Conservation (phyloP, 805 yeast genomes). For the Monosporozyma siamensis region DNA sequence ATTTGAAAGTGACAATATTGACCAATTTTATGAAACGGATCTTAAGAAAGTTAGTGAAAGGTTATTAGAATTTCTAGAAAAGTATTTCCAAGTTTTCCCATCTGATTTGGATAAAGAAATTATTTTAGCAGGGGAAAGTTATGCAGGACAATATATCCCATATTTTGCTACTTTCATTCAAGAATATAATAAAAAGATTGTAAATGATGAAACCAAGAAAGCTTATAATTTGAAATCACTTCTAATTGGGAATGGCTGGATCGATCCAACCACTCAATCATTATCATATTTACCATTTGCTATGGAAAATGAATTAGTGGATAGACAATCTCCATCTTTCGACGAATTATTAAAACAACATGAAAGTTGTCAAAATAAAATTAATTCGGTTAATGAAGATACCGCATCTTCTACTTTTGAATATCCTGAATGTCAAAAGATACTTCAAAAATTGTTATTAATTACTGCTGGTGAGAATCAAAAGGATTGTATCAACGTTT, state of each 20-base stretch:
- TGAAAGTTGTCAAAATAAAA: constrained; percentile 50
- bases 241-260: constrained; percentile 89
- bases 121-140: constrained; percentile 87
- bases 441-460: constrained; percentile 22
- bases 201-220: background rate
- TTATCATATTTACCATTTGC: constrained; percentile 70
- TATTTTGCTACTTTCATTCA: constrained; percentile 62
- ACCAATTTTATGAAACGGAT: constrained; percentile 38
- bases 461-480: constrained; percentile 21
- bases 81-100: constrained; percentile 65
- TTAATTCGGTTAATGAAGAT: constrained; percentile 25
- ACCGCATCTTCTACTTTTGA: constrained; percentile 20
- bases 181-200: constrained; percentile 31
- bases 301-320: constrained; percentile 46
- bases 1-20: constrained; percentile 32
- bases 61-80: constrained; percentile 54
- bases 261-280: constrained; percentile 79
- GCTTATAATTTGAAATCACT: constrained; percentile 47
- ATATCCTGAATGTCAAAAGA: constrained; percentile 37
- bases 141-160: constrained; percentile 95
- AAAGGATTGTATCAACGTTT: constrained; percentile 67
- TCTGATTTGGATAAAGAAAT: constrained; percentile 55
- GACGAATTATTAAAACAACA: constrained; percentile 39
- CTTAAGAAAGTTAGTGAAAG: constrained; percentile 50
- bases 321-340: constrained; percentile 31